These are phyloP conservation scores for Ambrosia hybrid DNA, from an alignment of 140 eudicot species.

Conservation along the genomic window DNA sequence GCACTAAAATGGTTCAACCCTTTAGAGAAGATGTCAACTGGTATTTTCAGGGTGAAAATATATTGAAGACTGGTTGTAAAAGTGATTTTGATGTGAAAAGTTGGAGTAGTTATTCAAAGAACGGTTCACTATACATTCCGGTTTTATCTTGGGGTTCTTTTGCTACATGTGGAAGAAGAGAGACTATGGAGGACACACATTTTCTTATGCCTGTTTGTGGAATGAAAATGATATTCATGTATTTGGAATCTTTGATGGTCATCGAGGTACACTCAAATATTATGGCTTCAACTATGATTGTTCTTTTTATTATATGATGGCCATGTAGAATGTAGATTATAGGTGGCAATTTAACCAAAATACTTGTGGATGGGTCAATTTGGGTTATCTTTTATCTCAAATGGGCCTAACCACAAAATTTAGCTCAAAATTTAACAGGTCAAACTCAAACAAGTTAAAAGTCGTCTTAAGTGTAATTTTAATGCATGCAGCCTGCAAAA, in stretches of 20 bases:
- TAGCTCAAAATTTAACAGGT: background rate
- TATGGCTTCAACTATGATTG: constrained; percentile 12
- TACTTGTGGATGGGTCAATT: background rate
- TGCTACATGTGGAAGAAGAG: constrained; percentile 96
- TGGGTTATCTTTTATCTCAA: constrained; percentile 5
- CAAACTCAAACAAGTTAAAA: too few species aligned
- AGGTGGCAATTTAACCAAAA: background rate
- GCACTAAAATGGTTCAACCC: constrained; percentile 28
- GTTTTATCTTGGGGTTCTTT: constrained; percentile 87
- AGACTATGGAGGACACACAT: constrained; percentile 94
- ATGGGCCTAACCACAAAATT: background rate
- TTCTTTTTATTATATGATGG: constrained; percentile 2
- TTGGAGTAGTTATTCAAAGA: constrained; percentile 35
- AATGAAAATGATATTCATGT: constrained; percentile 56
- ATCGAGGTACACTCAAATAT: constrained; percentile 65
- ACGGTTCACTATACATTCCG: constrained; percentile 48
- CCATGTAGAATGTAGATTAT: too few species aligned
- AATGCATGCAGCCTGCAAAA: too few species aligned
- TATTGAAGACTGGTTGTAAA: constrained; percentile 31
- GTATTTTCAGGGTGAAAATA: constrained; percentile 61
- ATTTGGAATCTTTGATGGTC: constrained; percentile 96
- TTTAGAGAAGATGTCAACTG: constrained; percentile 60
- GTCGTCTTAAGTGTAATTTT: too few species aligned
- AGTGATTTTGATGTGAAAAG: constrained; percentile 29
- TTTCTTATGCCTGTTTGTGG: constrained; percentile 69